phyloP scores from a whole-genome alignment of 306 rosid genomes.

The cucumber (Cucumis sativus) region DNA sequence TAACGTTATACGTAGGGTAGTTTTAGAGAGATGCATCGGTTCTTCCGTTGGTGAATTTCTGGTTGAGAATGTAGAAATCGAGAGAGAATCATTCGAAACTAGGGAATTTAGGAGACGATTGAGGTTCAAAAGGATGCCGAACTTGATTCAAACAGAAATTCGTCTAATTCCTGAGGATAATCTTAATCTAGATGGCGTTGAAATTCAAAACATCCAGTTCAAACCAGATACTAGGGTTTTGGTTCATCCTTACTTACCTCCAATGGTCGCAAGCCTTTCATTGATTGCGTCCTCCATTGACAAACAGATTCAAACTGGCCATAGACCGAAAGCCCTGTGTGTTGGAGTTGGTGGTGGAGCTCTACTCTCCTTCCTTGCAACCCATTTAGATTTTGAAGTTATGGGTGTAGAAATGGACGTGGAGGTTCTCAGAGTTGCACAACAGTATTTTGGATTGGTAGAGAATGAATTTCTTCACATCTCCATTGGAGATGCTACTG shows the following conservation, averaged over 20 bases:
- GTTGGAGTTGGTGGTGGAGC: constrained; percentile 98
- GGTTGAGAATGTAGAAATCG: constrained; percentile 75
- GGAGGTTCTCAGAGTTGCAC: constrained; percentile 59
- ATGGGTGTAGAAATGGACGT: constrained; percentile 51
- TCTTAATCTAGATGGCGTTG: constrained; percentile 8
- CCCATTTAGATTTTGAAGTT: constrained; percentile 54
- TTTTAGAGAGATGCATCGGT: constrained; percentile 42
- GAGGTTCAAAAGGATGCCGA: constrained; percentile 85
- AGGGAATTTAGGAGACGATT: constrained; percentile 76
- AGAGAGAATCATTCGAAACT: constrained; percentile 8
- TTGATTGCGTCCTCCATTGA: constrained; percentile 28
- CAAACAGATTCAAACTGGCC: constrained; percentile 27
- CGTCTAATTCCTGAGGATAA: constrained; percentile 28
- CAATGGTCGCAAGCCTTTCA: constrained; percentile 69
- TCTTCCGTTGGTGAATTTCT: constrained; percentile 63
- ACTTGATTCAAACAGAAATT: constrained; percentile 68
- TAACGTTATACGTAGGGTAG: constrained; percentile 31
- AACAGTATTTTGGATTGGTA: constrained; percentile 49
- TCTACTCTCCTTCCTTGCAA: constrained; percentile 41
- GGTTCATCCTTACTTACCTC: constrained; percentile 72
- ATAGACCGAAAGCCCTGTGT: constrained; percentile 60
- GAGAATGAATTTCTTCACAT: constrained; percentile 27
- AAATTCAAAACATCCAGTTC: constrained; percentile 37
- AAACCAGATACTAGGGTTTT: constrained; percentile 37
- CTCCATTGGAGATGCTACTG: constrained; percentile 39